Percentiles rank a stretch among this genome's conserved stretches.
These are phyloP conservation scores for Solanum sejunctum DNA, from an alignment of 257 asterid species.

Conservation along the genomic window DNA sequence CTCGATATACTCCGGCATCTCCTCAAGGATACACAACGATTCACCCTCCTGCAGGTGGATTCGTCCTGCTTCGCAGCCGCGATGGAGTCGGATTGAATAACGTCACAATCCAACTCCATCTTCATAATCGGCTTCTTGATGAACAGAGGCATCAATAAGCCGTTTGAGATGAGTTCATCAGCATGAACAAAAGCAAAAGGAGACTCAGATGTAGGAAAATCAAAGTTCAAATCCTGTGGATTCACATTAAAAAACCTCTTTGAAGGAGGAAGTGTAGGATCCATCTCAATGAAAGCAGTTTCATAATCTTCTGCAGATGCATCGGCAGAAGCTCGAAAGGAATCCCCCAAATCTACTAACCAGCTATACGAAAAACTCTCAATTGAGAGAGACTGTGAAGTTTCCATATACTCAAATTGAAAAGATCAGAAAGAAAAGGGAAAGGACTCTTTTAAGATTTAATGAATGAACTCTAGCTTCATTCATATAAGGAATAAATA, in stretches of 20 bases:
- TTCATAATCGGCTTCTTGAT: slow-evolving; percentile 2
- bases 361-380: slow-evolving; percentile 78
- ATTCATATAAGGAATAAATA: background rate
- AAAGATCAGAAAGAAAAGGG: no score
- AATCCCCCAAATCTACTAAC: slow-evolving; percentile 29
- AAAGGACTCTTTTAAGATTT: background rate
- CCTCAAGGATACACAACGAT: slow-evolving; percentile 33
- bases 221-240: slow-evolving; percentile 53
- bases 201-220: slow-evolving; percentile 43
- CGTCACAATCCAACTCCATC: background rate
- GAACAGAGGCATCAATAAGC: slow-evolving; percentile 41
- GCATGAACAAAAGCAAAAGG: slow-evolving; percentile 44
- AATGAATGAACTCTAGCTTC: background rate
- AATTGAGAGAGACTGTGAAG: slow-evolving; percentile 17
- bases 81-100: background rate
- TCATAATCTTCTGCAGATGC: slow-evolving; percentile 31
- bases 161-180: slow-evolving; percentile 65
- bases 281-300: slow-evolving; percentile 82
- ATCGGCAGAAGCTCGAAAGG: slow-evolving; percentile 12
- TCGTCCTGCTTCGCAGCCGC: background rate
- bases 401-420: background rate
- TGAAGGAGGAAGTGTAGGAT: slow-evolving; percentile 72
- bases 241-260: slow-evolving; percentile 48
- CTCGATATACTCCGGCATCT: slow-evolving; percentile 41
- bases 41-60: slow-evolving; percentile 8